phyloP scores from a whole-genome alignment of 2,329 filamentous ascomycete genomes.

The Nemania serpens region DNA sequence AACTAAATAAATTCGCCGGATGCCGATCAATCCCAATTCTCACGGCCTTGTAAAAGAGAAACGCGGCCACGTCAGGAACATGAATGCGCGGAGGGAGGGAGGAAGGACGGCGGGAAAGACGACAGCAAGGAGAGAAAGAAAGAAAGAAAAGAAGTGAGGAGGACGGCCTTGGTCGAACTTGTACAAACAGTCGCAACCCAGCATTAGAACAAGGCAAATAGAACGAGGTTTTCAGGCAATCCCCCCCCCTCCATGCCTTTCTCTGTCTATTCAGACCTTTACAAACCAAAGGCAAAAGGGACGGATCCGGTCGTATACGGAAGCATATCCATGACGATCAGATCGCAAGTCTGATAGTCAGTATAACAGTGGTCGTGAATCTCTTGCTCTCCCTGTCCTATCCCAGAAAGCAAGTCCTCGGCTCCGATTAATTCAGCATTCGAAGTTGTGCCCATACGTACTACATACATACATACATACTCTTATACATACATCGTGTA shows the following conservation, averaged over 20 bases:
- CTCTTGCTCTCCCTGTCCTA: not conserved
- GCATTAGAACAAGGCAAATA: constrained; percentile 32
- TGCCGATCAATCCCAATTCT: not conserved
- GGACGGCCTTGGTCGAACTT: constrained; percentile 21
- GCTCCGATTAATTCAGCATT: too few species aligned
- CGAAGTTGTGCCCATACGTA: too few species aligned
- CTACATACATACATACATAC: too few species aligned
- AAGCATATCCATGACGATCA: not conserved
- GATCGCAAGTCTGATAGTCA: not conserved
- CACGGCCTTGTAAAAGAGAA: constrained; percentile 9
- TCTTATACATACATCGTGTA: too few species aligned
- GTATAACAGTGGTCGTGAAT: not conserved
- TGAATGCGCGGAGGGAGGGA: not conserved
- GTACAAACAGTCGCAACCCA: constrained; percentile 32
- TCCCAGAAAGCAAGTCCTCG: too few species aligned
- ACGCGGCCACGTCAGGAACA: constrained; percentile 4
- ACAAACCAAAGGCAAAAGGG: not conserved
- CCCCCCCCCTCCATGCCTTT: not conserved
- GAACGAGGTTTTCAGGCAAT: constrained; percentile 21
- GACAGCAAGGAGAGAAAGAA: not conserved
- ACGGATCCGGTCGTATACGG: not conserved
- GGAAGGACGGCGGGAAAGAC: too few species aligned
- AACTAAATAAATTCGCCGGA: not conserved
- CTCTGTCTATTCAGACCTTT: not conserved
- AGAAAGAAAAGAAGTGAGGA: not conserved